A percentile compares a stretch with the other conserved stretches of the same genome.
Conservation (phyloP, 2,329 filamentous ascomycete genomes). For the Myriosclerotinia scirpicola region DNA sequence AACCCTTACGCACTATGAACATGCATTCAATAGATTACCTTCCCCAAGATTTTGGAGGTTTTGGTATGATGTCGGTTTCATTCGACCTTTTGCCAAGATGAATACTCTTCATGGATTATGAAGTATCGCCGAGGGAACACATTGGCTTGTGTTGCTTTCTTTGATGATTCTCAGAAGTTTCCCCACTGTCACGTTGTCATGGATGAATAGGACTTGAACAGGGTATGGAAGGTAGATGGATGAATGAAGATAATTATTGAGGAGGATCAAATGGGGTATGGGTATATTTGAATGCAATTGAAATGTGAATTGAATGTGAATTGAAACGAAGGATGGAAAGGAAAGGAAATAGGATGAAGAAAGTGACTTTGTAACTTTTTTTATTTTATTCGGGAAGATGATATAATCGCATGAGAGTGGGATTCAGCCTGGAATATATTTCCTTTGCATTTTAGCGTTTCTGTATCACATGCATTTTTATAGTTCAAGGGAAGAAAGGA, state of each 20-base stretch:
- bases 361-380: background rate
- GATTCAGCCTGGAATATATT: conserved; percentile 31
- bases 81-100: conserved; percentile 22
- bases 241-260: conserved; percentile 3
- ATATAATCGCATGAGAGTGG: conserved; percentile 1
- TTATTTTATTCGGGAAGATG: background rate
- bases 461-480: conserved; percentile 28
- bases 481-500: conserved; percentile 27
- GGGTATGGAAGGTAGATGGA: background rate
- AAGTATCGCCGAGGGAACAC: background rate
- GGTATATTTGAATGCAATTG: background rate
- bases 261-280: background rate
- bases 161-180: background rate
- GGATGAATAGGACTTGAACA: conserved; percentile 14
- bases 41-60: conserved; percentile 11
- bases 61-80: conserved; percentile 15
- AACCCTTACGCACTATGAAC: conserved; percentile 66
- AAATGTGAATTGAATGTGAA: background rate
- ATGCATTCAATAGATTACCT: conserved; percentile 2
- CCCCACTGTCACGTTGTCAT: conserved; percentile 15
- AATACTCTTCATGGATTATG: conserved; percentile 7
- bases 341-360: background rate
- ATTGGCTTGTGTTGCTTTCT: background rate
- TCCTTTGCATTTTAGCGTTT: conserved; percentile 33
- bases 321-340: background rate